These are phyloP conservation scores for Tulasnella sp. DNA, from an alignment of 768 basidiomycete genomes.

Conservation along the genomic window DNA sequence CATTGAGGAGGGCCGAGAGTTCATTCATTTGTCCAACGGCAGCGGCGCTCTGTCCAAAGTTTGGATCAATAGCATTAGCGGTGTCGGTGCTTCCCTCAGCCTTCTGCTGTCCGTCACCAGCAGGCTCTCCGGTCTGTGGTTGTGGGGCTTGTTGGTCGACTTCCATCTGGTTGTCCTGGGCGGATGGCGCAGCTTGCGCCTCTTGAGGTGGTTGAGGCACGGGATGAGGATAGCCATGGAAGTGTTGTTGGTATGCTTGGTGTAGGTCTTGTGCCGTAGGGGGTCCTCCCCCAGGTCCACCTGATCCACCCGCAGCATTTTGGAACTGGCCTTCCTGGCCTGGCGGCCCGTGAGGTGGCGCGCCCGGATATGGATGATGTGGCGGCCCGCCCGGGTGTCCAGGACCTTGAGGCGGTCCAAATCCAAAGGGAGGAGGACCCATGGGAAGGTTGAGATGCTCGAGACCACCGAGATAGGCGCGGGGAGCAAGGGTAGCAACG, in stretches of 20 bases:
- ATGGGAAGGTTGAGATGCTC: slow-evolving; percentile 10
- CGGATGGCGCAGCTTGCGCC: background rate
- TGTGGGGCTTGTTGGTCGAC: background rate
- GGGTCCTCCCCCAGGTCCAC: background rate
- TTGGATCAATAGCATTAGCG: too few species aligned
- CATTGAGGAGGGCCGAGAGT: too few species aligned
- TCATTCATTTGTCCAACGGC: too few species aligned
- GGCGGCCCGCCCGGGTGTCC: slow-evolving; percentile 4
- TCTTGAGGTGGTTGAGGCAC: background rate
- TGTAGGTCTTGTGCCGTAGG: slow-evolving; percentile 1
- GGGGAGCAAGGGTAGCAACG: slow-evolving; percentile 34
- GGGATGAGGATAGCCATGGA: background rate
- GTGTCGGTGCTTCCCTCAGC: too few species aligned
- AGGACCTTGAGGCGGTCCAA: slow-evolving; percentile 1
- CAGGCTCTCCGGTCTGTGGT: too few species aligned
- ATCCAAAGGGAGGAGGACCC: slow-evolving; percentile 3
- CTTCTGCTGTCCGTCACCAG: too few species aligned
- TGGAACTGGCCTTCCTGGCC: slow-evolving; percentile 7
- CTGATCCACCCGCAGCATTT: background rate
- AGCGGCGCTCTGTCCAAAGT: too few species aligned
- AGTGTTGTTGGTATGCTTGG: slow-evolving; percentile 5
- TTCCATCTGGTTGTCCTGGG: background rate
- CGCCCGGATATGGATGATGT: slow-evolving; percentile 6
- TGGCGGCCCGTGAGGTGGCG: background rate
- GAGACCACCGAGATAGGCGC: slow-evolving; percentile 16